Base-by-base conservation (phyloP, 2,329 filamentous ascomycete species). In the Xylariaceae sp. region DNA sequence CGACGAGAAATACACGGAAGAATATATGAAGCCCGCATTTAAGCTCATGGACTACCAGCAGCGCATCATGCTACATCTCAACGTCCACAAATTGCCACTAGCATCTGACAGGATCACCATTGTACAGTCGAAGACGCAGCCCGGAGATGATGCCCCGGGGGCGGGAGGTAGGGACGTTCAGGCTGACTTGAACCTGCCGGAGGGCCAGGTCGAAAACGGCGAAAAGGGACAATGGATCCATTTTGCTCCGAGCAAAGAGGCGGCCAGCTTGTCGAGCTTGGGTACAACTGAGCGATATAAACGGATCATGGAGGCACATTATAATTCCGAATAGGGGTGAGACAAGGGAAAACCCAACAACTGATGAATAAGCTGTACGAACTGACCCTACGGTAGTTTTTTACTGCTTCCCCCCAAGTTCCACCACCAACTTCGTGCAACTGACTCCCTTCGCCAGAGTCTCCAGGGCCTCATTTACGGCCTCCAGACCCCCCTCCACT, bases 351-450 rank as follows among this genome's bases (percentile, higher is more conserved):
- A 26, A 6, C 6, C 22, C 22, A 26, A 11, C 11, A 11, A 26
- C 22, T 11, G 11, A n/a, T n/a, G n/a, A n/a, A n/a, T n/a, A n/a
- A n/a, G n/a, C n/a, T n/a, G n/a, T n/a, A n/a, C n/a, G n/a, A n/a
- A n/a, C n/a, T n/a, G n/a, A n/a, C n/a, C n/a, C n/a, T n/a, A n/a
- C n/a, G n/a, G n/a, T n/a, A n/a, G n/a, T n/a, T 26, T 11, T 6
- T 26, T 11, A 26, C 22, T 26, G 11, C 22, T 26, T 26, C 22
- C 37, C 39, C n/a, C n/a, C 28, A 53, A 70, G 24, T 42, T 71
- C 62, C 37, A 71, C 50, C 29, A 71, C 57, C 41, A 72, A 55
- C 53, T 71, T 72, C 0, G 51, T 57, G 45, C 67, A 69, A 34
- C 67, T 71, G 11, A 71, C 66, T 0, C 69, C 67, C n/a, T 22